Evolutionary conservation across 495 filamentous ascomycete genomes (phyloP), one percentile per base, ranked within the genome.

Genomic region (Clavariopsis aquatica): DNA sequence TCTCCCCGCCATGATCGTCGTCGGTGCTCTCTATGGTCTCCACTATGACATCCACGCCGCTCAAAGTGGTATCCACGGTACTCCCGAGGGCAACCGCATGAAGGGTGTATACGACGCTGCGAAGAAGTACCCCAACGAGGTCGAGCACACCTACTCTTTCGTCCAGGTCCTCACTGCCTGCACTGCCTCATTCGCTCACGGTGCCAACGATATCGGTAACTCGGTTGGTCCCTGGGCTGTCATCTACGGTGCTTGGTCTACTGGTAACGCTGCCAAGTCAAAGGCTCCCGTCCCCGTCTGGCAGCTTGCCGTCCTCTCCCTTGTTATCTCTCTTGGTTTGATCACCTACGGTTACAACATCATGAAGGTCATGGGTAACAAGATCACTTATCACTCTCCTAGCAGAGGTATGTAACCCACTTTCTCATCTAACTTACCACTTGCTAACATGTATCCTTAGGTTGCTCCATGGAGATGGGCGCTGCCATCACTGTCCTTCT

Each of bases 121-220:
- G 10, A 66, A 80, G 34, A 85, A 89, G 71, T 92, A 86, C 76
- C 83, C 88, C 76, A 90, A 91, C 76, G 82, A 85, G 69, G 85
- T 87, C 73, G 89, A 92, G 76, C 85, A 91, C 78, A 82, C 83
- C 31, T 92, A 87, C 77, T 87, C 87, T 19, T 91, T 88, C 77
- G 76, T 90, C 62, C 89, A 93, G 78, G 74, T 92, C 60, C 64
- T 90, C 47, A 91, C 87, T 19, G 89, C 89, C 53, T 84, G 83
- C 74, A 90, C 87, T 24, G 85, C 87, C 6, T 90, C 87, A 1
- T 90, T 93, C 59, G 85, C 89, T 1, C 89, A 93, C 77, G 89
- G 89, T 55, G 86, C 89, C 69, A 93, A 93, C 74, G 90, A 92
- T 72, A 83, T 92, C 62, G 80, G 85, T 47, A 91, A 91, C 78